Percentiles rank a stretch among this genome's conserved stretches.
phyloP scores from a whole-genome alignment of 2,329 filamentous ascomycete species.

The Fusarium illudens region DNA sequence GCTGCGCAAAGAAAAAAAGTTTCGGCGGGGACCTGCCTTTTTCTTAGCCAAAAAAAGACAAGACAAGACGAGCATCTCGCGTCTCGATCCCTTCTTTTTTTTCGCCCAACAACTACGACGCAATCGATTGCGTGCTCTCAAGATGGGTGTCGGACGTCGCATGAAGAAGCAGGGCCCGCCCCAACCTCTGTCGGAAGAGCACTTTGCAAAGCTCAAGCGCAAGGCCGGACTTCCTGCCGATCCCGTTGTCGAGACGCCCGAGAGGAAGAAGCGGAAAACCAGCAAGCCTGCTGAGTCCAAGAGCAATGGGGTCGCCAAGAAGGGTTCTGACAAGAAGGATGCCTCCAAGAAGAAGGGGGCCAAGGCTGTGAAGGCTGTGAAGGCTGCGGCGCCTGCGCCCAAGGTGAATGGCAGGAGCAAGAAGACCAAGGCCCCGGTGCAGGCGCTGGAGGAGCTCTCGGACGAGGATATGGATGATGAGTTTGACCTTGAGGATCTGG shows the following conservation, averaged over 20 bases:
- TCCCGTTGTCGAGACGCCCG: conserved; percentile 63
- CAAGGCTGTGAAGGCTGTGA: conserved; percentile 51
- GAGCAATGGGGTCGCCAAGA: conserved; percentile 41
- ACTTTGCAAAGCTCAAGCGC: conserved; percentile 82
- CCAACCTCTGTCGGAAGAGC: conserved; percentile 80
- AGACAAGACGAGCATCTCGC: conserved; percentile 27
- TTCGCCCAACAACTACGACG: conserved; percentile 3
- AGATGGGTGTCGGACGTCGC: conserved; percentile 88
- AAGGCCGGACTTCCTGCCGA: conserved; percentile 78
- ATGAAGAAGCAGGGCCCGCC: conserved; percentile 97
- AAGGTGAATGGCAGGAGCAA: conserved; percentile 42
- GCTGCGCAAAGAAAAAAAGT: conserved; percentile 48
- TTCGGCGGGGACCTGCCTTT: conserved; percentile 48
- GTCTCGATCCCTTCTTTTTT: conserved; percentile 28
- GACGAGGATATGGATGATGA: conserved; percentile 51
- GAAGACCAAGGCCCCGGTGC: conserved; percentile 50
- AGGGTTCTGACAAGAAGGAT: conserved; percentile 43
- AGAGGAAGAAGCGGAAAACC: conserved; percentile 66
- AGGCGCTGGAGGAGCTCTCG: conserved; percentile 55
- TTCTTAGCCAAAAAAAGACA: conserved; percentile 33
- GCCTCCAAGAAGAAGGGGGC: conserved; percentile 45
- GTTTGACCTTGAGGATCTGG: conserved; percentile 58
- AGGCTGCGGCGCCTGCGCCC: conserved; percentile 42
- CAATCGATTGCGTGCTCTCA: conserved; percentile 44
- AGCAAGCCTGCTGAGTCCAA: conserved; percentile 48